Base-by-base conservation (phyloP, 2,329 filamentous ascomycete species). In the Penicillium sp. region DNA sequence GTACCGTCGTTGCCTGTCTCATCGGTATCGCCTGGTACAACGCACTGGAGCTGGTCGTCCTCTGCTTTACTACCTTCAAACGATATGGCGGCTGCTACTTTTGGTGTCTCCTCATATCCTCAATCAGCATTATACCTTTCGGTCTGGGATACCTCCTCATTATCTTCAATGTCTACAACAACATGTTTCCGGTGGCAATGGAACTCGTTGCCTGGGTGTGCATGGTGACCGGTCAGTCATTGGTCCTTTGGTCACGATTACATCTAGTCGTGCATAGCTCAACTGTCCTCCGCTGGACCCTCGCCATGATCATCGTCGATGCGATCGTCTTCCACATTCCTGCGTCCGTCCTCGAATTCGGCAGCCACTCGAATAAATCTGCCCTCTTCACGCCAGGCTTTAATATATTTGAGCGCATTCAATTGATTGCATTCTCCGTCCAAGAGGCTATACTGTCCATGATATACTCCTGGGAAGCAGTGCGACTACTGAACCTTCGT, bases 381-480 rank as follows among this genome's bases (percentile, higher is more conserved):
- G 14, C 16, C 1, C 53, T 61, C 5, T 75, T 73, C 51, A 56
- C 60, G 3, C 19, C 54, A 0, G 73, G 65, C 2, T 79, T 77
- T 60, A 69, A 72, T 24, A 58, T 79, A 42, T 74, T 81, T 65
- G 82, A 84, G 56, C 79, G 80, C 59, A 72, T 84, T 10, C 81
- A 85, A 60, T 74, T 84, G 46, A 76, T 78, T 3, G 72, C 80
- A 8, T 84, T 84, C 64, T 83, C 79, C 52, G 33, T 82, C 5
- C 82, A 84, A 64, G 82, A 85, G 56, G 68, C 78, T 33, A 71
- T 82, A 31, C 75, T 84, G 39, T 83, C 81, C 1, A 63, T 69
- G 0, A 67, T 83, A 13, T 84, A 83, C 61, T 82, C 84, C 37
- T 68, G 66, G 56, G 79, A 83, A 58, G 80, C 82, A 0, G 66